These are phyloP conservation scores for Ophiostoma sp. DNA, from an alignment of 2,329 filamentous ascomycete genomes.

Conservation along the genomic window DNA sequence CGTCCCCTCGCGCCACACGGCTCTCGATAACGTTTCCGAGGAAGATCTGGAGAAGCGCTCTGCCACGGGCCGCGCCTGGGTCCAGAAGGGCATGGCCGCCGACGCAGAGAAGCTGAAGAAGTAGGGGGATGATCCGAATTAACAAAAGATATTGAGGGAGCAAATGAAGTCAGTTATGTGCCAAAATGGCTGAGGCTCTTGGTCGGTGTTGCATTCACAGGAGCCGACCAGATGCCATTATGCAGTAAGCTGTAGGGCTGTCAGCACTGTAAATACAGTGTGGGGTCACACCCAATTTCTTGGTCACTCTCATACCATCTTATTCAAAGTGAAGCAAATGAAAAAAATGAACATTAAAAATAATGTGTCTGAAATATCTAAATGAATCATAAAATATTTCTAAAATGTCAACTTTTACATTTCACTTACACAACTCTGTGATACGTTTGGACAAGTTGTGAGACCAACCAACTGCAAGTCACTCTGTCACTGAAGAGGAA, in stretches of 20 bases:
- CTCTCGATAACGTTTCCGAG: slow-evolving; percentile 46
- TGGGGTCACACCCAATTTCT: background rate
- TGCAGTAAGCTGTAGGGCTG: background rate
- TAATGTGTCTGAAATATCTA: too few relatives aligned
- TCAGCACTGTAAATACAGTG: slow-evolving; percentile 16
- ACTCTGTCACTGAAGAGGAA: too few relatives aligned
- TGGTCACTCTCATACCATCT: too few relatives aligned
- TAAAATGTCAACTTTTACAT: too few relatives aligned
- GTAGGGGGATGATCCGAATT: background rate
- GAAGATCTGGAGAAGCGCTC: slow-evolving; percentile 55
- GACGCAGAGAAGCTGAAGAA: slow-evolving; percentile 48
- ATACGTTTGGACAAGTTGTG: too few relatives aligned
- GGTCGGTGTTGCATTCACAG: background rate
- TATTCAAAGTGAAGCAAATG: background rate
- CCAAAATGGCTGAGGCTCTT: background rate
- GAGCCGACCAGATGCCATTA: background rate
- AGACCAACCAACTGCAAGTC: too few relatives aligned
- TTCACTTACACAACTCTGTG: too few relatives aligned
- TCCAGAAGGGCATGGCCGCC: slow-evolving; percentile 64
- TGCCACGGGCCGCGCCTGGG: slow-evolving; percentile 54
- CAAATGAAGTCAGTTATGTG: background rate
- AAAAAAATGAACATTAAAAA: too few relatives aligned
- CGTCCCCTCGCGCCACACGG: slow-evolving; percentile 63
- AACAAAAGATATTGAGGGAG: background rate
- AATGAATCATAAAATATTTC: too few relatives aligned